Conservation (phyloP, 2,329 filamentous ascomycete genomes). For the Bimuria novae-zelandiae region DNA sequence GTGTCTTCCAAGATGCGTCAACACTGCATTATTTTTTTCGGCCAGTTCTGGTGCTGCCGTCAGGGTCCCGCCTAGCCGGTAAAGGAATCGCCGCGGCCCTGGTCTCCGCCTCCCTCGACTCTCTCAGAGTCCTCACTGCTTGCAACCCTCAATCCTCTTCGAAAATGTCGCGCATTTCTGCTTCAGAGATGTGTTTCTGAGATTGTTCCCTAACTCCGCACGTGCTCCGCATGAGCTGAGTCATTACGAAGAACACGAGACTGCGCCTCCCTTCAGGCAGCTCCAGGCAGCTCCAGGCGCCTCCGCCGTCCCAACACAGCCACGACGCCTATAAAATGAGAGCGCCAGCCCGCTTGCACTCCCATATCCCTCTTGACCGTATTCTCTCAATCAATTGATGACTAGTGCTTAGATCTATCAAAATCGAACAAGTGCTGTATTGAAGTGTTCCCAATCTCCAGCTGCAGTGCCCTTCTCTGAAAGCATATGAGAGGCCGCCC, state of each 20-base stretch:
- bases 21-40: constrained; percentile 33
- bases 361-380: neutral
- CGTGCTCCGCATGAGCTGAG: too few species aligned
- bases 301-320: neutral
- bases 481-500: constrained; percentile 8
- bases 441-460: constrained; percentile 2
- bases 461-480: neutral
- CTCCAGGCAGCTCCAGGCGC: constrained; percentile 4
- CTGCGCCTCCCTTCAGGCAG: constrained; percentile 13
- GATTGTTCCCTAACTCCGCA: constrained; percentile 1
- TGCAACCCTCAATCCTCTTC: too few species aligned
- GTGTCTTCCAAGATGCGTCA: constrained; percentile 16
- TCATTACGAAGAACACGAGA: constrained; percentile 10
- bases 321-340: neutral
- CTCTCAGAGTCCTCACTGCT: too few species aligned
- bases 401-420: constrained; percentile 8
- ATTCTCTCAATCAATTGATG: constrained; percentile 4
- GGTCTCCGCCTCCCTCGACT: too few species aligned
- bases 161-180: too few species aligned
- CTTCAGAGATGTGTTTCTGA: too few species aligned
- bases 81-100: neutral
- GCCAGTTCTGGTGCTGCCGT: constrained; percentile 28
- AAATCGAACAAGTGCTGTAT: constrained; percentile 1
- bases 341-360: neutral
- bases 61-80: constrained; percentile 23